Conservation (phyloP, 495 filamentous ascomycete species). For the Neurospora terricola region DNA sequence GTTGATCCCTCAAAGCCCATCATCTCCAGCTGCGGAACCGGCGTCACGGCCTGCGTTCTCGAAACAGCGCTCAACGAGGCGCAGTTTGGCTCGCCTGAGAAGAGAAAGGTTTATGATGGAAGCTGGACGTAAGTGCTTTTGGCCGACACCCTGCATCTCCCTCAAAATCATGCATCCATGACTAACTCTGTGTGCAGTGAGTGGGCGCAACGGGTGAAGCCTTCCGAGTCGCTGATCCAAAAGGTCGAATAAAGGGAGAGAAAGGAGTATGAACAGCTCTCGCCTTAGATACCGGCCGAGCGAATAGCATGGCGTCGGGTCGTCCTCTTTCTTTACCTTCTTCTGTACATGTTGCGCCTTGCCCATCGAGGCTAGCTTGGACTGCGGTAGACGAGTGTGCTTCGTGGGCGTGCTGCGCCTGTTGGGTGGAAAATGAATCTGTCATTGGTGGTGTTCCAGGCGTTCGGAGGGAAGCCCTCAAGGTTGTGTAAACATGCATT, state of each 20-base stretch:
- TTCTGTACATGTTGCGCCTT: neutral
- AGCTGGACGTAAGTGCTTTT: slow-evolving; percentile 84
- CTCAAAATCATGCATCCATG: neutral
- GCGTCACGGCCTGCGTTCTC: slow-evolving; percentile 87
- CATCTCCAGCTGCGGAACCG: slow-evolving; percentile 84
- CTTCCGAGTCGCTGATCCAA: slow-evolving; percentile 31
- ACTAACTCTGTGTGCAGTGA: slow-evolving; percentile 36
- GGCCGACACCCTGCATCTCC: neutral
- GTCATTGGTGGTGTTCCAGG: neutral
- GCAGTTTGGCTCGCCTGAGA: slow-evolving; percentile 56
- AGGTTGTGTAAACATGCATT: neutral
- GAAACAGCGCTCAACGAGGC: slow-evolving; percentile 79
- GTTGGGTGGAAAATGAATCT: neutral
- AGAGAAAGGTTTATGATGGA: slow-evolving; percentile 80
- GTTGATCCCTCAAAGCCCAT: slow-evolving; percentile 76
- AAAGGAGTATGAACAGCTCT: neutral
- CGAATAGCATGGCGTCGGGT: neutral
- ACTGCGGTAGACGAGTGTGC: neutral
- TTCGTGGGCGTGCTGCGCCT: neutral
- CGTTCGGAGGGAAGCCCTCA: neutral
- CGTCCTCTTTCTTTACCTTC: neutral
- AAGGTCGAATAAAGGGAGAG: slow-evolving; percentile 14
- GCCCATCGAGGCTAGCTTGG: neutral
- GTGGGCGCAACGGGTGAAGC: slow-evolving; percentile 55
- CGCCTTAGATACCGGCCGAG: neutral